Evolutionary conservation across 805 yeast genomes (phyloP).

Genomic region (Brettanomyces nanus): DNA sequence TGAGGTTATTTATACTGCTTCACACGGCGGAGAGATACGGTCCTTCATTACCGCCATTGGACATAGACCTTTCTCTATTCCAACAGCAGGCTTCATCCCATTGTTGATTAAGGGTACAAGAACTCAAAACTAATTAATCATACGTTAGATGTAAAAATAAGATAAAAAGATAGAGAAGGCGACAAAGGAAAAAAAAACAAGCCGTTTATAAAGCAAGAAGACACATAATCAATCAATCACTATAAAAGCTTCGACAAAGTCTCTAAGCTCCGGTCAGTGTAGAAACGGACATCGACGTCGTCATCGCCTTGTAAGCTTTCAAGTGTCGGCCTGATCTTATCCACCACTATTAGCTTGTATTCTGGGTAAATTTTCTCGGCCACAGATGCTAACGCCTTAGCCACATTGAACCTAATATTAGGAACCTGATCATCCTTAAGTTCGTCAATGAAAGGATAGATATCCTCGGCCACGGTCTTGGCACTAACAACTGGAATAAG

Average conservation of each 20-base stretch:
- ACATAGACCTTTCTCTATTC: constrained; percentile 50
- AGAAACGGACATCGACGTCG: constrained; percentile 87
- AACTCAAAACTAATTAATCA: constrained; percentile 1
- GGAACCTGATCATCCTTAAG: constrained; percentile 80
- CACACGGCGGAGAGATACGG: constrained; percentile 56
- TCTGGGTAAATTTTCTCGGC: constrained; percentile 41
- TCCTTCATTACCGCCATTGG: constrained; percentile 41
- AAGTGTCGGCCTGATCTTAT: constrained; percentile 55
- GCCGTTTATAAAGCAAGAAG: background rate
- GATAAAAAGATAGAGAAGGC: background rate
- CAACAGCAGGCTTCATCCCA: constrained; percentile 62
- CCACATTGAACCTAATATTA: constrained; percentile 90
- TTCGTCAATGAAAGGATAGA: constrained; percentile 72
- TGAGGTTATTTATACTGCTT: constrained; percentile 38
- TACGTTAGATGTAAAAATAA: background rate
- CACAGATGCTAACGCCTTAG: constrained; percentile 66
- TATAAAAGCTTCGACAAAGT: constrained; percentile 12
- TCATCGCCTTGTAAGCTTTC: constrained; percentile 58
- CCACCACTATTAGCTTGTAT: constrained; percentile 32
- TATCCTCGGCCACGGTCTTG: constrained; percentile 48
- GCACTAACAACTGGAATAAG: constrained; percentile 64
- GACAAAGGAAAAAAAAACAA: background rate
- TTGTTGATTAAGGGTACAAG: constrained; percentile 41
- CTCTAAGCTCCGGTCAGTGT: constrained; percentile 48
- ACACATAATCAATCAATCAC: background rate